Evolutionary conservation across 768 basidiomycete species (phyloP).

Genomic region (Suillus bovinus): DNA sequence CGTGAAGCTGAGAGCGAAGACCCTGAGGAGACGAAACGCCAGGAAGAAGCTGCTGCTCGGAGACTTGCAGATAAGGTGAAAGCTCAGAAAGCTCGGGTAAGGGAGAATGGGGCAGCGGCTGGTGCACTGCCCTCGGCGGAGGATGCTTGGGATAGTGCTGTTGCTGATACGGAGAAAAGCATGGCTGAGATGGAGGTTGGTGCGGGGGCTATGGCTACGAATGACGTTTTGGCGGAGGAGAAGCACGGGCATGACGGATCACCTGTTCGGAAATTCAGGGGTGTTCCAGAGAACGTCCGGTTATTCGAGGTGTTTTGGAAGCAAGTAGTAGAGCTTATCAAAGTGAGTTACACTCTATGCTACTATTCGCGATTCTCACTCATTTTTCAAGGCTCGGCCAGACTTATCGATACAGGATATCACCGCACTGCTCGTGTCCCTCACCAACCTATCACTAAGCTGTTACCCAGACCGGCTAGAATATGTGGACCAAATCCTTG

Average conservation of each 20-base stretch:
- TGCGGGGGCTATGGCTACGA: conserved; percentile 11
- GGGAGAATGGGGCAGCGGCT: conserved; percentile 46
- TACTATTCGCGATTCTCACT: conserved; percentile 9
- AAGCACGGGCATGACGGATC: conserved; percentile 55
- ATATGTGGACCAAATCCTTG: conserved; percentile 95
- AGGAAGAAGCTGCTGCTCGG: conserved; percentile 90
- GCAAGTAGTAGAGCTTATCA: conserved; percentile 96
- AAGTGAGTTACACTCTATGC: conserved; percentile 49
- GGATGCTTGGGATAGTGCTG: conserved; percentile 27
- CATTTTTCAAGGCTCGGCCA: conserved; percentile 74
- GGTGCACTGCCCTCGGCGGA: conserved; percentile 20
- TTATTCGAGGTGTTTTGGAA: conserved; percentile 99
- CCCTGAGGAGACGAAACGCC: conserved; percentile 89
- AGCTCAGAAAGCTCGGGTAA: conserved; percentile 60
- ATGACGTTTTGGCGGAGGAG: conserved; percentile 25
- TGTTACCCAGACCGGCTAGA: conserved; percentile 97
- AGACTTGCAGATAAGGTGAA: conserved; percentile 88
- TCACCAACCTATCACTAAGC: conserved; percentile 92
- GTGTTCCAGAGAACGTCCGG: conserved; percentile 92
- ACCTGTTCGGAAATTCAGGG: conserved; percentile 82
- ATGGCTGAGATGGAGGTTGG: conserved; percentile 5
- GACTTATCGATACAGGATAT: conserved; percentile 97
- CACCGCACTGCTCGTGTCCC: conserved; percentile 92
- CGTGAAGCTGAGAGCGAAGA: conserved; percentile 96
- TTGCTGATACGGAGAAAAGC: conserved; percentile 23